Evolutionary conservation across 306 rosid species (phyloP).

Genomic region (Rubus idaeus): DNA sequence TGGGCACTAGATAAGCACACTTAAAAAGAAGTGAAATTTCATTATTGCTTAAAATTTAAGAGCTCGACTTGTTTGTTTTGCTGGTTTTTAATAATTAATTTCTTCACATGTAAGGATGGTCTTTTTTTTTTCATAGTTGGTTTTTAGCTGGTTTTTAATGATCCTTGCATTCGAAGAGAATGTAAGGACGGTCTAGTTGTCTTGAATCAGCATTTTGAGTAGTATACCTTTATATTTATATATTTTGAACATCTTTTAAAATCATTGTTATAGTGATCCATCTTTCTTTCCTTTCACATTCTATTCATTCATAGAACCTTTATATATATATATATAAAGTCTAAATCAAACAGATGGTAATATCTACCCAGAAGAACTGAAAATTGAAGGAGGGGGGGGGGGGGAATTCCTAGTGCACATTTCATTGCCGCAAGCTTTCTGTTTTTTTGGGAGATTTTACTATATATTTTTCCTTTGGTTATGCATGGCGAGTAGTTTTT

Average conservation of each 20-base stretch:
- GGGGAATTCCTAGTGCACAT: background rate
- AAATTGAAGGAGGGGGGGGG: no score
- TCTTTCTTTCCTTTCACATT: background rate
- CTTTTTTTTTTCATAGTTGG: background rate
- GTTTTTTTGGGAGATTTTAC: background rate
- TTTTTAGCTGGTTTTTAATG: background rate
- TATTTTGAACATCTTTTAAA: background rate
- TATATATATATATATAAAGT: background rate
- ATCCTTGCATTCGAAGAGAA: background rate
- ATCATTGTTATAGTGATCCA: background rate
- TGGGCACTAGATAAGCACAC: background rate
- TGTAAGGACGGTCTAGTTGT: background rate
- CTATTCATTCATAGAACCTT: background rate
- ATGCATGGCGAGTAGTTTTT: background rate
- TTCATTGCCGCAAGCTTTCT: background rate
- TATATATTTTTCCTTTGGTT: background rate
- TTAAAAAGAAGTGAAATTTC: background rate
- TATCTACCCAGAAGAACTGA: background rate
- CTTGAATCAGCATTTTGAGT: background rate
- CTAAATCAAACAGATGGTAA: background rate
- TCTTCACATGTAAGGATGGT: constrained; percentile 5
- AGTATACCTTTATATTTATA: background rate
- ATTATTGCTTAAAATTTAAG: background rate
- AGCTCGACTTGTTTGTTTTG: constrained; percentile 1
- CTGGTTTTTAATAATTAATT: constrained; percentile 4